phyloP scores from a whole-genome alignment of 1,284 basidiomycete species.

The Cutaneotrichosporon mucoides region DNA sequence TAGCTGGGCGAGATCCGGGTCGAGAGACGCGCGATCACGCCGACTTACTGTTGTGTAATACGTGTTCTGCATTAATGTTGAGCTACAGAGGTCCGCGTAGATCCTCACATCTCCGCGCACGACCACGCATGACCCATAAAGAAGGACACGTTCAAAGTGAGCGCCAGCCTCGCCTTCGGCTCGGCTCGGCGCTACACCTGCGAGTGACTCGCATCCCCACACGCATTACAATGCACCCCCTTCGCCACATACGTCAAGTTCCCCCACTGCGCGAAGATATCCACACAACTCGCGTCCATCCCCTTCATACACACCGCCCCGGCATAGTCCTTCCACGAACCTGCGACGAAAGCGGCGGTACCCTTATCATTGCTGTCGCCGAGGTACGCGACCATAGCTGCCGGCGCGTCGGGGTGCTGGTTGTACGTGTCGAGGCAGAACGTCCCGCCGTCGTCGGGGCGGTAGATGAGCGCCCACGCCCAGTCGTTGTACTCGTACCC shows the following conservation, averaged over 20 bases:
- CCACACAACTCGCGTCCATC: neutral
- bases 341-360: neutral
- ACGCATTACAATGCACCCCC: neutral
- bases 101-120: no score
- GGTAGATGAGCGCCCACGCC: conserved; percentile 4
- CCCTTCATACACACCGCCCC: neutral
- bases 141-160: no score
- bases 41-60: no score
- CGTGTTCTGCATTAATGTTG: no score
- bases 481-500: neutral
- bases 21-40: no score
- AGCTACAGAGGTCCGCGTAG: no score
- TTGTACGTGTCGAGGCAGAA: neutral
- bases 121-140: no score
- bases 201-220: neutral
- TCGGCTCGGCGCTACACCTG: no score
- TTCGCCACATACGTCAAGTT: neutral
- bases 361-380: neutral
- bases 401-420: neutral
- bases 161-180: no score
- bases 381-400: neutral
- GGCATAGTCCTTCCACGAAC: neutral
- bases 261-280: neutral
- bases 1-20: no score
- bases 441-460: neutral